Base-by-base conservation (phyloP, 2,329 filamentous ascomycete genomes). In the Ophiostoma populinum region DNA sequence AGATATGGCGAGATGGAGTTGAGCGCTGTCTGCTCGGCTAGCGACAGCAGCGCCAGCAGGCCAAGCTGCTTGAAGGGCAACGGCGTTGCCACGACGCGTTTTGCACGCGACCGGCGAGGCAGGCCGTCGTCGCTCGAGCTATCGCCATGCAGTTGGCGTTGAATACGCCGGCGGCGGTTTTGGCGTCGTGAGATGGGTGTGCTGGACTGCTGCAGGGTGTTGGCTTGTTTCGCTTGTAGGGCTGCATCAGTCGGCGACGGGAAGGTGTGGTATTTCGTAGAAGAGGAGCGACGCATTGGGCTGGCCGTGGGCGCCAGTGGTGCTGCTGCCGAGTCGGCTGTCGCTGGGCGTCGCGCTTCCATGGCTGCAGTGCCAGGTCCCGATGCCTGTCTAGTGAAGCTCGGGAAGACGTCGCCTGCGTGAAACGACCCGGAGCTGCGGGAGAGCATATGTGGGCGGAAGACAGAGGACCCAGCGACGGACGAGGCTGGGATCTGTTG, bases 1-100 rank as follows among this genome's bases (percentile, higher is more conserved):
- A 98, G 70, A 54, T 98, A 98, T 1, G 90, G 90, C 9, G 79
- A 80, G 49, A 98, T 94, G 16, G 85, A 93, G 55, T 98, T 98
- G 50, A 98, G 68, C 1, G 90, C 90, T 0, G 87, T 95, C 62
- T 98, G 90, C 53, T 98, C 90, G 36, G 81, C 80, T 16, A 98
- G 65, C 6, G 86, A 86, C 40, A 98, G 80, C 44, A 94, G 60
- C 1, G 87, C 87, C 22, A 98, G 62, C 10, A 95, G 70, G 5
- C 75, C 67, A 41, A 98, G 75, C 59, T 95, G 90, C 45, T 66
- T 73, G 44, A 73, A 72, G 0, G 90, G 90, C 13, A 98, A 58
- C 0, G 87, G 86, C 2, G 82, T 81, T 20, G 30, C 30, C 13
- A 22, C n/a, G 13, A 22, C 13, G 4, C 30, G 20, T 16, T n/a